Conservation (phyloP, 192 early-diverging fungal species). For the Linnemannia hyalina region DNA sequence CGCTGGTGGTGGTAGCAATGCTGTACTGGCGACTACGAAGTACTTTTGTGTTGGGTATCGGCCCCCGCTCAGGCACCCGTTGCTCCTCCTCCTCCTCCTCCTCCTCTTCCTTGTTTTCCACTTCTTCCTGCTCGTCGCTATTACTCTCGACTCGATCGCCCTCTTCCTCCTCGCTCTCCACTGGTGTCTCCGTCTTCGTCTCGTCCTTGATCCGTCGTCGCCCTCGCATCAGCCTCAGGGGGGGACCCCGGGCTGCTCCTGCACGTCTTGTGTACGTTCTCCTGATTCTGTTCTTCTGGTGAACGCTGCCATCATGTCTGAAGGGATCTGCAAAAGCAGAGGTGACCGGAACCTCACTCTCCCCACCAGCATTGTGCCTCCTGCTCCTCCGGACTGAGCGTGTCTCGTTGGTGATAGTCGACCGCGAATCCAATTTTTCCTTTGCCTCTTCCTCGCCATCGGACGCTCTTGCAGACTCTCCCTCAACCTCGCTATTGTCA, state of each 20-base stretch:
- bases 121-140: too few species aligned
- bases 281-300: neutral
- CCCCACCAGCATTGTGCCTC: too few species aligned
- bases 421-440: too few species aligned
- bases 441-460: too few species aligned
- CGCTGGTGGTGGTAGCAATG: neutral
- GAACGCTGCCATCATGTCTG: neutral
- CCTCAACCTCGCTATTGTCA: too few species aligned
- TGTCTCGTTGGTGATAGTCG: too few species aligned
- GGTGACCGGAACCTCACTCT: too few species aligned
- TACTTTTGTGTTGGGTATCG: neutral
- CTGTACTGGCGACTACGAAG: neutral
- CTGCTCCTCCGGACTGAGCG: too few species aligned
- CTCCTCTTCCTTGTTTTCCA: neutral
- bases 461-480: too few species aligned
- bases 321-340: too few species aligned
- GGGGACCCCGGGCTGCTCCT: neutral
- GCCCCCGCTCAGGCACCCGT: neutral
- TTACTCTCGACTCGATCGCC: too few species aligned
- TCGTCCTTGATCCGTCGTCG: neutral
- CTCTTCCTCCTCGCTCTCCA: neutral
- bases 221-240: neutral
- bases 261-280: neutral
- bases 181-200: neutral
- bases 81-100: neutral